phyloP scores from a whole-genome alignment of 495 filamentous ascomycete species.

The Hypoxylon perforatum region DNA sequence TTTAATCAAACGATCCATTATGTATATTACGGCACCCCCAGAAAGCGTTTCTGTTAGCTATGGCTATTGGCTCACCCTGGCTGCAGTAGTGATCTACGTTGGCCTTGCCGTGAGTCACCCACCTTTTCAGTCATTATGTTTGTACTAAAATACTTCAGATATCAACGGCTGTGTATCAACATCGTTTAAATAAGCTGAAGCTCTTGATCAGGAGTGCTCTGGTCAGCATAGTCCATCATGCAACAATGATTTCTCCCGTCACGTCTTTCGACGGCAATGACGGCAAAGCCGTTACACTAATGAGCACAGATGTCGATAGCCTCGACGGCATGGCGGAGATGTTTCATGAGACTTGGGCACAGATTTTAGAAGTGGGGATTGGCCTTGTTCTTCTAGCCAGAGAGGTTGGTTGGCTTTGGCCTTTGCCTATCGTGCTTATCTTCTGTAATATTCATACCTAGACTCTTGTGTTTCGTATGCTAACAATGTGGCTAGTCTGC shows the following conservation, averaged over 20 bases:
- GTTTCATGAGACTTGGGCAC: slow-evolving; percentile 61
- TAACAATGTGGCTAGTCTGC: slow-evolving; percentile 45
- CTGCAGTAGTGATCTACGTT: slow-evolving; percentile 66
- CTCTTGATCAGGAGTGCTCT: slow-evolving; percentile 70
- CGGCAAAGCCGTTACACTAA: slow-evolving; percentile 68
- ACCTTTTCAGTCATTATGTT: no score
- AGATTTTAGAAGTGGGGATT: slow-evolving; percentile 66
- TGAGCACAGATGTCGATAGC: slow-evolving; percentile 60
- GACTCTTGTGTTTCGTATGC: not conserved
- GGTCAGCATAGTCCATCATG: slow-evolving; percentile 68
- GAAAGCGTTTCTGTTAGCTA: slow-evolving; percentile 27
- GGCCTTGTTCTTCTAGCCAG: slow-evolving; percentile 68
- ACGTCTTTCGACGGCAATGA: slow-evolving; percentile 56
- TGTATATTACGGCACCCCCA: slow-evolving; percentile 50
- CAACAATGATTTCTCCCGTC: slow-evolving; percentile 49
- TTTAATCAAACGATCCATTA: slow-evolving; percentile 66
- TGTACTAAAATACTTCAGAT: slow-evolving; percentile 47
- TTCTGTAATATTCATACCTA: slow-evolving; percentile 51
- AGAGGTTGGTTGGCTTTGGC: slow-evolving; percentile 66
- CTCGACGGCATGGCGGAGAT: slow-evolving; percentile 47
- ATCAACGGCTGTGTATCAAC: slow-evolving; percentile 65
- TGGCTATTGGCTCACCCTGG: slow-evolving; percentile 63
- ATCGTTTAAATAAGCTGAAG: slow-evolving; percentile 66
- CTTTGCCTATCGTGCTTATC: slow-evolving; percentile 68
- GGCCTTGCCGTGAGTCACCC: slow-evolving; percentile 69